Evolutionary conservation across 1,284 basidiomycete genomes (phyloP), one percentile per base, ranked within the genome.

Genomic region (Ceratobasidium sp.): DNA sequence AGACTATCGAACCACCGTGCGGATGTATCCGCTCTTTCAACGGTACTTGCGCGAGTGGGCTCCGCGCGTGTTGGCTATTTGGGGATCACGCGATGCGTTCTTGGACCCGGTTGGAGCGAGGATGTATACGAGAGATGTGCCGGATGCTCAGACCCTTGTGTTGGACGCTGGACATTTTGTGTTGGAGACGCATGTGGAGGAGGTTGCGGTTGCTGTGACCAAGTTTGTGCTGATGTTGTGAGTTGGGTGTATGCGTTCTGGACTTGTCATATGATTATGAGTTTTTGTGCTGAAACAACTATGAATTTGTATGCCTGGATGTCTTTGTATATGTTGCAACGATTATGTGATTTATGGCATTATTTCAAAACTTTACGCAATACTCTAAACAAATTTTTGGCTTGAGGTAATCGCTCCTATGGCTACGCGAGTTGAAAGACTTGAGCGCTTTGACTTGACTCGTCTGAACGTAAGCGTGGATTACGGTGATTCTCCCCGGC

Each of bases 111-210:
- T 85, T 0, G 89, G 89, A 2, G 89, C 88, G 0, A 84, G 87
- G 80, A 87, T 87, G 33, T 90, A 83, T 84, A 86, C 85, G 80
- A 83, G 80, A 26, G 86, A 87, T 70, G 79, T 86, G 33, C 83
- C 83, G 46, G 81, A 88, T 6, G 86, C 86, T 0, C 82, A 86
- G 78, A 84, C 89, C 10, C 78, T 84, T 64, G 82, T 88, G 23
- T 81, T 89, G 44, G 86, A 89, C 71, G 86, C 85, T 10, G 87
- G 88, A 0, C 89, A 89, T 82, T 90, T 90, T 79, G 83, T 86
- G 28, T 81, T 89, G 79, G 88, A 88, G 81, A 84, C 81, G n/a
- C 83, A 73, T 73, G 70, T 73, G 55, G 80, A 82, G 39, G 82
- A 84, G 80, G 80, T 84, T 13, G 81, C 83, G 1, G 77, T 26